A percentile compares a stretch with the other conserved stretches of the same genome.
Conservation (phyloP, 805 yeast species). For the Pichia eremophila region DNA sequence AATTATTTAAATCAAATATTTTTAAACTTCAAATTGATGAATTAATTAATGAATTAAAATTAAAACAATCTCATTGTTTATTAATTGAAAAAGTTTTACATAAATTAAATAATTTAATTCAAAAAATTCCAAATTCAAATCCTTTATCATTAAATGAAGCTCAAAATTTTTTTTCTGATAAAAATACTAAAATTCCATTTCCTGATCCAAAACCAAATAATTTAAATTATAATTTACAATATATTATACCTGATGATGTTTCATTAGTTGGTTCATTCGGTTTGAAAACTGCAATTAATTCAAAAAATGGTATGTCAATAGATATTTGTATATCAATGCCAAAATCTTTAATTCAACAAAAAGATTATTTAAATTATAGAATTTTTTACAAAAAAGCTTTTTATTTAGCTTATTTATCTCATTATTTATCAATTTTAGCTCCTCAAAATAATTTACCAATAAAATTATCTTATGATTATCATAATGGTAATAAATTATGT, state of each 20-base stretch:
- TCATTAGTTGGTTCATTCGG: slow-evolving; percentile 87
- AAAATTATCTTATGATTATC: slow-evolving; percentile 50
- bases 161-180: slow-evolving; percentile 38
- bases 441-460: slow-evolving; percentile 51
- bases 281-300: slow-evolving; percentile 67
- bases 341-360: slow-evolving; percentile 57
- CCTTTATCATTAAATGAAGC: slow-evolving; percentile 50
- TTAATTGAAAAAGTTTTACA: slow-evolving; percentile 69
- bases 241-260: slow-evolving; percentile 59
- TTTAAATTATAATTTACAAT: slow-evolving; percentile 64
- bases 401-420: slow-evolving; percentile 72
- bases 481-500: slow-evolving; percentile 67
- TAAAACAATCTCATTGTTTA: slow-evolving; percentile 59
- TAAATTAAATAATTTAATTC: slow-evolving; percentile 58
- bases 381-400: slow-evolving; percentile 85
- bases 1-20: slow-evolving; percentile 86
- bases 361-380: slow-evolving; percentile 85
- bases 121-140: slow-evolving; percentile 49
- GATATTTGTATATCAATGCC: slow-evolving; percentile 87
- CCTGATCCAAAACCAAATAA: slow-evolving; percentile 78
- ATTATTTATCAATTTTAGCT: slow-evolving; percentile 45
- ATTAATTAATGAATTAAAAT: slow-evolving; percentile 65
- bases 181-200: slow-evolving; percentile 56
- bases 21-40: slow-evolving; percentile 95
- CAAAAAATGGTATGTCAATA: slow-evolving; percentile 50